Conservation (phyloP, 768 basidiomycete species). For the Lentinus brumalis region DNA sequence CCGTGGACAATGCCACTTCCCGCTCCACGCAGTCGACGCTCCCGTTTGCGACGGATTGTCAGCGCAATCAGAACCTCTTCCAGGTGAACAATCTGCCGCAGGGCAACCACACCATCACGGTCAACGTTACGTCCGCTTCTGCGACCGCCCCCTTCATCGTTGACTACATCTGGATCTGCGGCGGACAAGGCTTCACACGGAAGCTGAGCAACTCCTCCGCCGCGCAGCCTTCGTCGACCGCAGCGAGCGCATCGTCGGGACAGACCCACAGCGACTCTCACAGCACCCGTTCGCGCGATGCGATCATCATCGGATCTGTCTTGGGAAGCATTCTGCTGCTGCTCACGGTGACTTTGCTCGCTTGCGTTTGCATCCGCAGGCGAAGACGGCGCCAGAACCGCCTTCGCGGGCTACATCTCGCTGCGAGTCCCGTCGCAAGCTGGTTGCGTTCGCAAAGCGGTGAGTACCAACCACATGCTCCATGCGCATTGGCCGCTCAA, state of each 20-base stretch:
- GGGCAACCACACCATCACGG: constrained; percentile 38
- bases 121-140: constrained; percentile 37
- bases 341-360: constrained; percentile 6
- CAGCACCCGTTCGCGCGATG: background rate
- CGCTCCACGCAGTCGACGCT: constrained; percentile 35
- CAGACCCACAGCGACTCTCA: background rate
- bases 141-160: constrained; percentile 42
- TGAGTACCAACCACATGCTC: background rate
- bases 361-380: constrained; percentile 7
- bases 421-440: constrained; percentile 19
- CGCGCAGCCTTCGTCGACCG: background rate
- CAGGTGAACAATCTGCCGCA: constrained; percentile 31
- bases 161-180: constrained; percentile 40
- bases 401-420: constrained; percentile 6
- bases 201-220: background rate
- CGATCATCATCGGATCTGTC: constrained; percentile 18
- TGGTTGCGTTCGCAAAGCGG: constrained; percentile 22
- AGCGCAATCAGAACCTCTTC: constrained; percentile 48
- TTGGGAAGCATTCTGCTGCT: constrained; percentile 15
- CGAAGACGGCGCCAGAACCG: constrained; percentile 6
- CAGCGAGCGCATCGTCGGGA: background rate
- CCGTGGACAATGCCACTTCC: constrained; percentile 37
- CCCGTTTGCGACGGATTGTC: constrained; percentile 35
- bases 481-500: background rate
- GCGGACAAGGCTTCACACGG: background rate